These are phyloP conservation scores for Paracorniculantispora psalliotae DNA, from an alignment of 2,329 filamentous ascomycete species.

Conservation along the genomic window DNA sequence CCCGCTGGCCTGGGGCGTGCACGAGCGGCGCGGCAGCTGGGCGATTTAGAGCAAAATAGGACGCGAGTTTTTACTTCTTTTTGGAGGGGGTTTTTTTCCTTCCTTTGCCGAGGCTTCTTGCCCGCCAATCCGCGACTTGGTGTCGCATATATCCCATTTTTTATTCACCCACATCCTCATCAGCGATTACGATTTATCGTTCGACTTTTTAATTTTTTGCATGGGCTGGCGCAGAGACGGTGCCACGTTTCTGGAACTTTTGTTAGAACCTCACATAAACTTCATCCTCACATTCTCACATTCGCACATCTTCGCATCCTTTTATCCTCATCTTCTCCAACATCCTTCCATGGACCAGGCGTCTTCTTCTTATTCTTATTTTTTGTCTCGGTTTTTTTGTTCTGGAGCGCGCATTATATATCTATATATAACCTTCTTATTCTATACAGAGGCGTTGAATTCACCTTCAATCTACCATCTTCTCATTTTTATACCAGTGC, in stretches of 20 bases:
- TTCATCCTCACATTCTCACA: too few relatives aligned
- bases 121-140: too few relatives aligned
- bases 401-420: not conserved
- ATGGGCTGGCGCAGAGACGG: conserved; percentile 1
- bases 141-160: not conserved
- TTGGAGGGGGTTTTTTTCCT: too few relatives aligned
- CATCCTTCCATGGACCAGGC: not conserved
- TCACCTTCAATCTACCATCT: not conserved
- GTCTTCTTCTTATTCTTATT: not conserved
- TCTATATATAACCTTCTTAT: not conserved
- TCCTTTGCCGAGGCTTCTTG: too few relatives aligned
- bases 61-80: too few relatives aligned
- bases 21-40: conserved; percentile 66
- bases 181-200: not conserved
- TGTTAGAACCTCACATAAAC: not conserved
- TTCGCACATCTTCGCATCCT: too few relatives aligned
- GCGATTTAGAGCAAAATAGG: conserved; percentile 52
- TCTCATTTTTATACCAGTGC: too few relatives aligned
- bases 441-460: not conserved
- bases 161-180: not conserved
- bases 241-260: not conserved
- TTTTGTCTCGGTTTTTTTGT: not conserved
- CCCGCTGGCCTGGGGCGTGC: conserved; percentile 62
- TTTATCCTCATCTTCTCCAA: too few relatives aligned
- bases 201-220: not conserved